Base-by-base conservation (phyloP, 495 filamentous ascomycete genomes). In the Ascobolus immersus region DNA sequence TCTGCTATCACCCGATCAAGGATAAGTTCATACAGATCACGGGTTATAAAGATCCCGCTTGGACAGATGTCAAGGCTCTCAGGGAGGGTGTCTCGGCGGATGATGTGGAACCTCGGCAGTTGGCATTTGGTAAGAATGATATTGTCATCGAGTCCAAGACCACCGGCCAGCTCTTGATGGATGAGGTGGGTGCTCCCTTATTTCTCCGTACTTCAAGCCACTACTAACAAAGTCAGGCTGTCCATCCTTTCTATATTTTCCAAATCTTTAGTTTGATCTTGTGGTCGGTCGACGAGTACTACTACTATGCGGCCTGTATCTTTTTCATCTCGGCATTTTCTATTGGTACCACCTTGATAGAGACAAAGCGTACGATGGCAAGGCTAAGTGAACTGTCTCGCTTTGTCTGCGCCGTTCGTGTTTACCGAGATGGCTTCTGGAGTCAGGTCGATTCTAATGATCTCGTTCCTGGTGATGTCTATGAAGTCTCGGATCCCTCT, bases 171-270 rank as follows among this genome's bases (percentile, higher is more conserved):
- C 62, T 99, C 31, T 67, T 99, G 15, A 56, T 90, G 13, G 82
- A 94, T 48, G 89, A 94, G 56, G 78, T 84, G 50, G 39, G 62
- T 55, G 12, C 32, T 17, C n/a, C n/a, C n/a, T n/a, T n/a, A n/a
- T n/a, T n/a, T n/a, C n/a, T n/a, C n/a, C n/a, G n/a, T 25, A 31
- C n/a, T n/a, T n/a, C n/a, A n/a, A n/a, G n/a, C n/a, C n/a, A n/a
- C n/a, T n/a, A n/a, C n/a, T n/a, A 44, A 35, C 33, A 26, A 14
- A 6, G 11, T 10, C 41, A 86, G 73, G 79, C 74, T 3, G 79
- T 99, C 49, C 86, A 94, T 47, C 89, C 89, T 2, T 94, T 99
- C 55, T 99, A 94, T 47, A 71, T 93, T 22, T 99, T 99, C 53
- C 89, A 99, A 50, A 70, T 99, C 44, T 82, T 79, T 21, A 94